Evolutionary conservation across 371 early-diverging fungal genomes (phyloP), one percentile per base, ranked within the genome.

Genomic region (Mortierella sp.): DNA sequence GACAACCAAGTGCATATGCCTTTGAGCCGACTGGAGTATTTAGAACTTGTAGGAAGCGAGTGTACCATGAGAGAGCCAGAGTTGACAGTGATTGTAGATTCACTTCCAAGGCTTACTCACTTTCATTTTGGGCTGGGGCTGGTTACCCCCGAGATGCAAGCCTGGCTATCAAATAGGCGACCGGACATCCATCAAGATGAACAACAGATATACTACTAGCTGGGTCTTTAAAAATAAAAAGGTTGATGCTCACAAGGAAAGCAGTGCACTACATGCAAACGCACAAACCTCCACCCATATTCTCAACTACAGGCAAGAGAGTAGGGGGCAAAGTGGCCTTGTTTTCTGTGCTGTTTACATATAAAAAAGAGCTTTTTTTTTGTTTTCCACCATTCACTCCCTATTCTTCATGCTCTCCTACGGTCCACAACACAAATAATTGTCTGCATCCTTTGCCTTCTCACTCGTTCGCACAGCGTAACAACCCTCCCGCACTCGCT

Each of bases 121-220:
- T 67, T 73, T 35, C 63, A 66, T 22, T 73, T 63, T 58, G 57
- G 63, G 18, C 4, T 73, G 20, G 66, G 66, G n/a, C 43, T 73
- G 37, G 68, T 73, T 26, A 24, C 62, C 0, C 12, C 11, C 8
- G 47, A 54, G 35, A 62, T 62, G 63, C 73, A 67, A 58, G n/a
- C 54, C 0, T 62, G 55, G 64, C 45, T 73, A 20, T 37, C 49
- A 45, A 51, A 49, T 11, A 61, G 9, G 35, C 67, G 68, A 60
- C 73, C 73, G 0, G 62, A 62, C 18, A 20, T 73, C 18, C 22
- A 45, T 28, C 67, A 67, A 64, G 39, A 62, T 28, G 73, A 67
- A 32, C 30, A 54, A 26, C 47, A n/a, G 2, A 24, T 73, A 30
- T 67, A 73, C 40, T 67, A 32, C 30, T 73, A 58, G 35, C 49